These are phyloP conservation scores for Hirsutella rhossiliensis DNA, from an alignment of 2,329 filamentous ascomycete species.

Conservation along the genomic window DNA sequence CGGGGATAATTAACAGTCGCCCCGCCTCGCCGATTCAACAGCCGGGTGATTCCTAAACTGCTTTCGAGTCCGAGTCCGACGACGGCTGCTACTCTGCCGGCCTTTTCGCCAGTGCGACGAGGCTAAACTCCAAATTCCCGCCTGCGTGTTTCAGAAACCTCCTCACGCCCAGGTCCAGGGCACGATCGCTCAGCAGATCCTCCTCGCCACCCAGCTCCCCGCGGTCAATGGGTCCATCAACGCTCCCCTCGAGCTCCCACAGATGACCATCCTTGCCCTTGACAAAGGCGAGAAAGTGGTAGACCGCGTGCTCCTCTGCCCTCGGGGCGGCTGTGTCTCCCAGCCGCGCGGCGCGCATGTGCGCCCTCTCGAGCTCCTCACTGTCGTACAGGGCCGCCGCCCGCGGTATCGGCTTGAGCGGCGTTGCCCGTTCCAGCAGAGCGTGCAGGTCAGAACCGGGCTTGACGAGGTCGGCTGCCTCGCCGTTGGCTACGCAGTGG, in stretches of 20 bases:
- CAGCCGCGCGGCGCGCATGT: constrained; percentile 53
- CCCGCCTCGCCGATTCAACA: too few relatives aligned
- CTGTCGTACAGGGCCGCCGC: constrained; percentile 63
- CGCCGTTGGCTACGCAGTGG: constrained; percentile 62
- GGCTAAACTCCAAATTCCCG: constrained; percentile 25
- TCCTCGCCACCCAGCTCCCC: constrained; percentile 41
- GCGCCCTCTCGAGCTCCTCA: constrained; percentile 57
- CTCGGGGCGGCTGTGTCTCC: constrained; percentile 57
- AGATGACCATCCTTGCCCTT: constrained; percentile 51
- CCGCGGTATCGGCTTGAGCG: constrained; percentile 44
- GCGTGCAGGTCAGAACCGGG: constrained; percentile 41
- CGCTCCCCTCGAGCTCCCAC: constrained; percentile 70
- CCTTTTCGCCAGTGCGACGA: constrained; percentile 21
- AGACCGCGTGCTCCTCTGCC: constrained; percentile 48
- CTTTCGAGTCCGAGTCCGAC: too few relatives aligned
- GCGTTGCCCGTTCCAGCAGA: constrained; percentile 50
- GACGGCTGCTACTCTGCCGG: background rate
- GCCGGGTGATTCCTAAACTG: too few relatives aligned
- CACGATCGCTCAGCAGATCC: constrained; percentile 53
- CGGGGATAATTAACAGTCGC: too few relatives aligned
- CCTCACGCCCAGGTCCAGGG: constrained; percentile 47
- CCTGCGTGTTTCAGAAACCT: constrained; percentile 26
- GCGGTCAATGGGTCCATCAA: constrained; percentile 62
- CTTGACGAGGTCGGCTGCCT: constrained; percentile 40
- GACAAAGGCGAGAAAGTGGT: constrained; percentile 76